phyloP scores from a whole-genome alignment of 768 basidiomycete species.

The Tricholoma saponaceum region DNA sequence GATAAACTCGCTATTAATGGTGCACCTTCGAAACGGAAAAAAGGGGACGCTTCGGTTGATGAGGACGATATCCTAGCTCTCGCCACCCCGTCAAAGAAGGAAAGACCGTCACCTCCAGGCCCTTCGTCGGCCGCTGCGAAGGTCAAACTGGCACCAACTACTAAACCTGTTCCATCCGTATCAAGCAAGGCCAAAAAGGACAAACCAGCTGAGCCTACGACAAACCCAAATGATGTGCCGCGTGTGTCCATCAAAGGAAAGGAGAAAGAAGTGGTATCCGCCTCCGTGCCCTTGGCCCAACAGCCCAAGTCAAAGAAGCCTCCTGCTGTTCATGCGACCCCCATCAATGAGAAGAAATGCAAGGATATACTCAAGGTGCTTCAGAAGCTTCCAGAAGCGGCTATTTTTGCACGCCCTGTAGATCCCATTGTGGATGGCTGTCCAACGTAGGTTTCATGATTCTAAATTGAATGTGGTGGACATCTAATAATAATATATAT shows the following conservation, averaged over 20 bases:
- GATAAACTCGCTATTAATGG: conserved; percentile 34
- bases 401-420: conserved; percentile 78
- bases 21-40: conserved; percentile 56
- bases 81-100: conserved; percentile 61
- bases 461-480: not conserved
- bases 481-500: conserved; percentile 6
- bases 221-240: conserved; percentile 24
- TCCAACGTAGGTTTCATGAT: conserved; percentile 67
- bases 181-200: conserved; percentile 38
- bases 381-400: conserved; percentile 58
- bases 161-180: conserved; percentile 18
- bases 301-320: conserved; percentile 36
- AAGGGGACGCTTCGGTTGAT: conserved; percentile 30
- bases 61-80: conserved; percentile 65
- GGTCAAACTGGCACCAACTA: conserved; percentile 19
- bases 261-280: conserved; percentile 51
- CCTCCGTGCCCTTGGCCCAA: conserved; percentile 24
- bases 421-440: conserved; percentile 81
- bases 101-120: conserved; percentile 38
- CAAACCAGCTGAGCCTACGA: conserved; percentile 25
- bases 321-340: conserved; percentile 32
- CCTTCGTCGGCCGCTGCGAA: conserved; percentile 22
- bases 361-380: conserved; percentile 63
- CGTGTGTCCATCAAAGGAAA: conserved; percentile 65
- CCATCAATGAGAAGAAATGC: conserved; percentile 82